These are phyloP conservation scores for Serendipita sp. DNA, from an alignment of 768 basidiomycete species.

Conservation along the genomic window DNA sequence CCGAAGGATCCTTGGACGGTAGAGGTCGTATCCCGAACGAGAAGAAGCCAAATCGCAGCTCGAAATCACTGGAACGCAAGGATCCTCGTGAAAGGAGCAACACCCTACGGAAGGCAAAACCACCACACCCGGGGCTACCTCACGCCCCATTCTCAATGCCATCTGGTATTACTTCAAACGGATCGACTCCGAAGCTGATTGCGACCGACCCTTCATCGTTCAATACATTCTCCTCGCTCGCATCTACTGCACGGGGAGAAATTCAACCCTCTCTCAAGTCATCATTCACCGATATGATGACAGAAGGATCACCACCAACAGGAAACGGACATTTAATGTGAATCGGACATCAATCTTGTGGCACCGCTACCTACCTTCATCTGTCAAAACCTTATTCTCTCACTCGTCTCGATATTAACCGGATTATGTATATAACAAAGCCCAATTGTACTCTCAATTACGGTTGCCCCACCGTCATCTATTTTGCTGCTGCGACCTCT, in stretches of 20 bases:
- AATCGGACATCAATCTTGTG: background rate
- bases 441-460: background rate
- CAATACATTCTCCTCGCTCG: background rate
- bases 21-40: background rate
- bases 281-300: background rate
- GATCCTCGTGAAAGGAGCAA: background rate
- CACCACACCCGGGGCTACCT: background rate
- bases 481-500: slow-evolving; percentile 41
- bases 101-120: background rate
- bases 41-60: background rate
- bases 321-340: background rate
- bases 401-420: background rate
- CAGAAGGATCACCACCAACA: background rate
- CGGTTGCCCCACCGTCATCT: slow-evolving; percentile 8
- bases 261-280: background rate
- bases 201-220: background rate
- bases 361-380: background rate
- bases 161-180: background rate
- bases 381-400: background rate
- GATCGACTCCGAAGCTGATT: background rate
- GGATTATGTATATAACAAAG: too few species aligned
- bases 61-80: background rate
- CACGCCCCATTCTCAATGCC: background rate
- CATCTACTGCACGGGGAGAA: background rate
- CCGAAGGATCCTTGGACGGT: background rate